Base-by-base conservation (phyloP, 2,329 filamentous ascomycete species). In the Lachnellula occidentalis region DNA sequence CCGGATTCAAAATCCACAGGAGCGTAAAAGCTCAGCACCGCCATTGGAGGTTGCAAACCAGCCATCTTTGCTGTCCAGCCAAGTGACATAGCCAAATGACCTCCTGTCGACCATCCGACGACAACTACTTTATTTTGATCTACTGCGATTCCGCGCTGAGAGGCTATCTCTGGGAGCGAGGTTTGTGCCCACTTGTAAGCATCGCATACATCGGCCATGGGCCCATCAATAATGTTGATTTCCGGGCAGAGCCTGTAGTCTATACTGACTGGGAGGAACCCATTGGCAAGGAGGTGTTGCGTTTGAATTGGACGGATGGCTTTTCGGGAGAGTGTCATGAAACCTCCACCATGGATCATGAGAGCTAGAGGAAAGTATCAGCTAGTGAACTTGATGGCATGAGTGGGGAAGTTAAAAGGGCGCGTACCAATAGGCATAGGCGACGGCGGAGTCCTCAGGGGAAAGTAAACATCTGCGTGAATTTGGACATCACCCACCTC, bases 181-280 rank as follows among this genome's bases (percentile, higher is more conserved):
- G 62, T 54, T 2, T 71, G 66, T 0, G 68, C 67, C 76, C 76
- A 79, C 0, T 48, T 8, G 0, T 74, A 61, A 0, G 76, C 73
- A 55, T 77, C 73, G 11, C 68, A 61, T 0, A 72, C 69, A 59
- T 80, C 78, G 2, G 58, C 55, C 62, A 80, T 73, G 0, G 78
- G 70, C 0, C 78, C 78, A 0, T 76, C 70, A 3, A 68, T 39
- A 3, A 80, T 58, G n/a, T 66, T 73, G 2, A 72, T 67, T 41
- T 78, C 75, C 0, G 78, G 78, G 54, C 77, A 80, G 1, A 80
- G 70, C 0, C 76, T 66, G 56, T 79, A 77, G 60, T 80, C 77
- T 1, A 79, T 54, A 55, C 73, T 76, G 8, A 80, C 63, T 1
- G 77, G 75, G 2, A 78, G 60, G 41, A 79, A 67, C 0, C 74